phyloP scores from a whole-genome alignment of 2,329 filamentous ascomycete species.

The Botrytis pseudocinerea region DNA sequence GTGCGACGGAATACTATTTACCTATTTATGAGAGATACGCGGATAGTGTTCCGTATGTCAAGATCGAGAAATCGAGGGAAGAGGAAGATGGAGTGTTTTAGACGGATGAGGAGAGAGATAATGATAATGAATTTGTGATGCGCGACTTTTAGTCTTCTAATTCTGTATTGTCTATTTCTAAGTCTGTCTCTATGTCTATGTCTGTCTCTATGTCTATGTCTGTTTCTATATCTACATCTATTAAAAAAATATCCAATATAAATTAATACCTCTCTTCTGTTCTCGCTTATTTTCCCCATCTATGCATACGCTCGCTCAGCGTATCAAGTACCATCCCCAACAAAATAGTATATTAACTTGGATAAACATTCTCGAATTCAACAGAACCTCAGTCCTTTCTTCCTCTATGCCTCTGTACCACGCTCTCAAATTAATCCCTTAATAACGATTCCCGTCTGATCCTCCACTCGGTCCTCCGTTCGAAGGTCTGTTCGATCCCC shows the following conservation, averaged over 20 bases:
- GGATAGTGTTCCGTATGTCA: constrained; percentile 62
- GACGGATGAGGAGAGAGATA: neutral
- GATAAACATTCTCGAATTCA: neutral
- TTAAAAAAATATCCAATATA: neutral
- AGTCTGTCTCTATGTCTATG: too few species aligned
- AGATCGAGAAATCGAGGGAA: constrained; percentile 63
- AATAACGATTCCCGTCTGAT: neutral
- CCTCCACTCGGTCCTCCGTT: neutral
- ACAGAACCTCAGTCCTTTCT: neutral
- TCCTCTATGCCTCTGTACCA: neutral
- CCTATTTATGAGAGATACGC: constrained; percentile 68
- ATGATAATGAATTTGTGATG: neutral
- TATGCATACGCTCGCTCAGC: neutral
- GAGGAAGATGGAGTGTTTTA: constrained; percentile 62
- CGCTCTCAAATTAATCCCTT: neutral
- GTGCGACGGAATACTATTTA: constrained; percentile 65
- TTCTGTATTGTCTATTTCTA: neutral
- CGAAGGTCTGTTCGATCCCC: neutral
- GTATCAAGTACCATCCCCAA: neutral
- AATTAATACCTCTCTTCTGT: neutral
- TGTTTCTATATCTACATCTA: neutral
- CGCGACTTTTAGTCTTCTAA: neutral
- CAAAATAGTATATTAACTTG: neutral
- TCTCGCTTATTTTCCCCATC: neutral
- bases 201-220: neutral